A percentile compares a stretch with the other conserved stretches of the same genome.
These are phyloP conservation scores for Populus simonii DNA, from an alignment of 345 rosid genomes.

Conservation along the genomic window DNA sequence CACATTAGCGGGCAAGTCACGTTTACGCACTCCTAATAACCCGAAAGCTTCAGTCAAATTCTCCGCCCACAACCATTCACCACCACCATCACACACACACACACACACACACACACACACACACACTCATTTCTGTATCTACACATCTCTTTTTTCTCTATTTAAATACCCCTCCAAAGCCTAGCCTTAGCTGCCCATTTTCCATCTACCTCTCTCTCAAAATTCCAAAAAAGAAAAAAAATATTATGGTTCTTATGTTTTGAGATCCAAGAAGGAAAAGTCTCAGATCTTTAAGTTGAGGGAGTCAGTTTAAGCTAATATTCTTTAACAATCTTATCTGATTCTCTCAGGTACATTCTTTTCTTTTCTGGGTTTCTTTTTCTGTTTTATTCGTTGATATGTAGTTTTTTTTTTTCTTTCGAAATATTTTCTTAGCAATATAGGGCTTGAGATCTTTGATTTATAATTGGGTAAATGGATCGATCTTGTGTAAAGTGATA, in stretches of 20 bases:
- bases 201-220: background rate
- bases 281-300: background rate
- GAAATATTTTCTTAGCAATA: background rate
- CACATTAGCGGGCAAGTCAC: constrained; percentile 7
- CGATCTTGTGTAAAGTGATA: background rate
- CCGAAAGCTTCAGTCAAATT: too few species aligned
- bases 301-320: too few species aligned
- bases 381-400: background rate
- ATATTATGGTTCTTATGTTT: background rate
- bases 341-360: constrained; percentile 6
- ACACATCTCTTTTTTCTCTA: too few species aligned
- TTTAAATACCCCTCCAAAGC: too few species aligned
- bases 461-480: background rate
- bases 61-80: background rate
- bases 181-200: background rate
- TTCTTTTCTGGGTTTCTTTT: background rate
- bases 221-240: too few species aligned
- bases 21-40: background rate
- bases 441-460: background rate
- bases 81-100: background rate
- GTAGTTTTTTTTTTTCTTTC: background rate
- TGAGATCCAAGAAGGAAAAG: background rate
- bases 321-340: background rate
- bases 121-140: background rate
- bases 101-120: too few species aligned